Evolutionary conservation across 345 rosid genomes (phyloP).

Genomic region (Euphorbia lathyris): DNA sequence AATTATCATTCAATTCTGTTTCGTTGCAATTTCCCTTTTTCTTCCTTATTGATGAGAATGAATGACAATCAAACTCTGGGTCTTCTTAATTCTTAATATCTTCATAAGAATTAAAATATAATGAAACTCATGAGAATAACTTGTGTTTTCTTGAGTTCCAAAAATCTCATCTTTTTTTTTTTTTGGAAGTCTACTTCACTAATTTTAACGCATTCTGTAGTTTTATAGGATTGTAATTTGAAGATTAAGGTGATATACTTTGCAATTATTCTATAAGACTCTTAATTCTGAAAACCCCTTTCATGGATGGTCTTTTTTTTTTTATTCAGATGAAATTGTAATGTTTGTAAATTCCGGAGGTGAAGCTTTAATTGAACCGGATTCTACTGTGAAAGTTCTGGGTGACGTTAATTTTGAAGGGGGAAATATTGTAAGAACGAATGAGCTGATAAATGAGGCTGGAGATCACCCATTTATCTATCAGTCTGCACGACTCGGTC

Average conservation of each 20-base stretch:
- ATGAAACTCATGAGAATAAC: not conserved
- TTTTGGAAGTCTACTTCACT: too few species aligned
- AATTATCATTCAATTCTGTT: not conserved
- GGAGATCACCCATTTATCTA: conserved; percentile 76
- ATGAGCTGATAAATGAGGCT: conserved; percentile 64
- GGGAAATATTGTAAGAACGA: conserved; percentile 69
- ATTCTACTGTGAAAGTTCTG: conserved; percentile 39
- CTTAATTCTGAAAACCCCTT: not conserved
- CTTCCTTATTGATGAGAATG: not conserved
- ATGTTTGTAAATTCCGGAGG: conserved; percentile 84
- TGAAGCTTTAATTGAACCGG: conserved; percentile 40
- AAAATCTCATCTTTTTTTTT: not conserved
- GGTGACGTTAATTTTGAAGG: conserved; percentile 61
- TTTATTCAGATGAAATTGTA: conserved; percentile 51
- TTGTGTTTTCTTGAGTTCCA: not conserved
- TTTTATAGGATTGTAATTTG: not conserved
- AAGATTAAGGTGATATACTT: too few species aligned
- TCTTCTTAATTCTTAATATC: not conserved
- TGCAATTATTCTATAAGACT: not conserved
- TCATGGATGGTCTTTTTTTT: conserved; percentile 10
- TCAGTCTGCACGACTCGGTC: conserved; percentile 73
- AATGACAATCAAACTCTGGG: not conserved
- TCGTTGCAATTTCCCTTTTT: not conserved
- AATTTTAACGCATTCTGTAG: not conserved
- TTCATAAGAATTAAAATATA: not conserved